A percentile compares a stretch with the other conserved stretches of the same genome.
phyloP scores from a whole-genome alignment of 2,329 filamentous ascomycete species.

The Aspergillus sp. region DNA sequence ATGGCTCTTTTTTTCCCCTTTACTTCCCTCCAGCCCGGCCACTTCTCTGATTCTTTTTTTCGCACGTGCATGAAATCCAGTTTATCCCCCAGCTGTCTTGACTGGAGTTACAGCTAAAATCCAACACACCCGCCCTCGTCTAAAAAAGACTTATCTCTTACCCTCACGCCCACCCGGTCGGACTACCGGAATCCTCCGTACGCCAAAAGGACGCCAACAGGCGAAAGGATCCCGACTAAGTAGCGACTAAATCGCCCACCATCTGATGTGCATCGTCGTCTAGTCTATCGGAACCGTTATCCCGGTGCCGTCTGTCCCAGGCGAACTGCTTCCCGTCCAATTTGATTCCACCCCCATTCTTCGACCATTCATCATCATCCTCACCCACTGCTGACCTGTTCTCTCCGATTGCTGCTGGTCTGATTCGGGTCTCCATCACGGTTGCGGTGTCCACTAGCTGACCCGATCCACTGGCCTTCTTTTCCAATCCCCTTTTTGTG shows the following conservation, averaged over 20 bases:
- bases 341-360: slow-evolving; percentile 18
- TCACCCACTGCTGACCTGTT: slow-evolving; percentile 11
- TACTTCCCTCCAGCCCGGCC: background rate
- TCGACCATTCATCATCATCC: slow-evolving; percentile 3
- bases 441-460: slow-evolving; percentile 12
- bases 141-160: background rate
- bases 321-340: slow-evolving; percentile 17
- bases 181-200: background rate
- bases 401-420: slow-evolving; percentile 5
- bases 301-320: slow-evolving; percentile 26
- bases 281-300: slow-evolving; percentile 25
- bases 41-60: slow-evolving; percentile 19
- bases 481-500: slow-evolving; percentile 1
- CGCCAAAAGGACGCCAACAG: background rate
- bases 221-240: slow-evolving; percentile 2
- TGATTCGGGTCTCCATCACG: slow-evolving; percentile 7
- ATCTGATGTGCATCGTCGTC: slow-evolving; percentile 15
- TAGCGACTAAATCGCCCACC: background rate
- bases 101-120: background rate
- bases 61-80: background rate
- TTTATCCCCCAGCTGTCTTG: background rate
- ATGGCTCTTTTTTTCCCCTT: background rate
- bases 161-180: background rate
- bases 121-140: background rate
- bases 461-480: background rate